phyloP scores from a whole-genome alignment of 2,329 filamentous ascomycete species.

The Periconia macrospinosa region DNA sequence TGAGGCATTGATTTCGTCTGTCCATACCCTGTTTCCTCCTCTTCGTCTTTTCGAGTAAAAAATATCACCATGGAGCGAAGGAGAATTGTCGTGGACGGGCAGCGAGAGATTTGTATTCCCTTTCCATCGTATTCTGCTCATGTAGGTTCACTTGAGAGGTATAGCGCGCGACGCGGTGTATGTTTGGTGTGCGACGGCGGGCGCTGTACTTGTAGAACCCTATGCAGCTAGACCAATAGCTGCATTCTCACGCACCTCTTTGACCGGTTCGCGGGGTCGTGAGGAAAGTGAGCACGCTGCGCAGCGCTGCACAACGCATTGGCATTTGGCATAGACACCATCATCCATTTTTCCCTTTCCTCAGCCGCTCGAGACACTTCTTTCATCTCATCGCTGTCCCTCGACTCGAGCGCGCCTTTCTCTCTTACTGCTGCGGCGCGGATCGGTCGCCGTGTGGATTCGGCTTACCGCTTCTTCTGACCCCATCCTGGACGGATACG shows the following conservation, averaged over 20 bases:
- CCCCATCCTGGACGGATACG: constrained; percentile 19
- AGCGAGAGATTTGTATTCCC: not conserved
- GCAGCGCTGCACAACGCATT: not conserved
- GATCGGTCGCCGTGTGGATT: constrained; percentile 21
- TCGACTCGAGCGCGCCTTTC: constrained; percentile 31
- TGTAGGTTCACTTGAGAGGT: not conserved
- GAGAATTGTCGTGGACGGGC: not conserved
- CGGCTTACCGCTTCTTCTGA: constrained; percentile 21
- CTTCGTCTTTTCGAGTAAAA: not conserved
- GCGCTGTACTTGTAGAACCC: constrained; percentile 23
- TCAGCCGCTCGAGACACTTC: constrained; percentile 32
- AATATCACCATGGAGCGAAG: not conserved
- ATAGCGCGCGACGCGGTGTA: constrained; percentile 15
- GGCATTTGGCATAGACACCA: not conserved
- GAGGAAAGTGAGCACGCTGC: constrained; percentile 21
- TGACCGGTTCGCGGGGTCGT: constrained; percentile 43
- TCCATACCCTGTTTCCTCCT: not conserved
- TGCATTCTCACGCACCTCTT: constrained; percentile 25
- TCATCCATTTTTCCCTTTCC: not conserved
- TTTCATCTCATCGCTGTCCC: constrained; percentile 29
- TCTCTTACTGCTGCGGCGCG: constrained; percentile 14
- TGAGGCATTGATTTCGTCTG: constrained; percentile 22
- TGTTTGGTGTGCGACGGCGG: constrained; percentile 30
- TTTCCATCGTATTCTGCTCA: constrained; percentile 10
- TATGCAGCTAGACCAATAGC: constrained; percentile 38